Conservation (phyloP, 129 eudicot genomes). For the Erigeron canadensis region DNA sequence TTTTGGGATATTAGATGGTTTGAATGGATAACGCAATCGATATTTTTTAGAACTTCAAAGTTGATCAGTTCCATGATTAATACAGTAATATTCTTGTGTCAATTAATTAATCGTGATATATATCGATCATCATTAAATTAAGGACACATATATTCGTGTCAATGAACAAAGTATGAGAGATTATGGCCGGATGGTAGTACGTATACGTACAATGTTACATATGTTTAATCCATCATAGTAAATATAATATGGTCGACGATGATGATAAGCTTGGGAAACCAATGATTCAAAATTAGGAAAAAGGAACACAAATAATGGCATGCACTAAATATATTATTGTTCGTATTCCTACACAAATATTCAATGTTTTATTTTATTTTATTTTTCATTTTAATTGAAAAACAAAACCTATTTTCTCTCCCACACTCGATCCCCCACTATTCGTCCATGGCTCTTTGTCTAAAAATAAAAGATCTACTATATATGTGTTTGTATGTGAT, state of each 20-base stretch:
- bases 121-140: no score
- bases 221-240: background rate
- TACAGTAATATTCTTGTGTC: no score
- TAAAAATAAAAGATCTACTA: constrained; percentile 18
- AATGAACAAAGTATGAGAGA: no score
- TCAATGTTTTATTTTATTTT: constrained; percentile 10
- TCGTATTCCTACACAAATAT: constrained; percentile 6
- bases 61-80: no score
- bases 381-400: background rate
- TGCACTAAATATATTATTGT: constrained; percentile 8
- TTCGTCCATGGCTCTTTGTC: constrained; percentile 20
- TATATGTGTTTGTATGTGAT: constrained; percentile 15
- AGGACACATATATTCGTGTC: no score
- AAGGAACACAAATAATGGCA: constrained; percentile 25
- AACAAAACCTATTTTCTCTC: no score
- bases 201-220: background rate
- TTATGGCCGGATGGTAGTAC: no score
- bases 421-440: background rate
- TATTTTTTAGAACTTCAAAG: no score
- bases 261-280: constrained; percentile 11
- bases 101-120: no score
- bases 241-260: background rate
- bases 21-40: background rate
- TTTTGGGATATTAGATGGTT: background rate
- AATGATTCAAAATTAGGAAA: constrained; percentile 14